phyloP scores from a whole-genome alignment of 192 early-diverging fungal species.

The Geranomyces variabilis region DNA sequence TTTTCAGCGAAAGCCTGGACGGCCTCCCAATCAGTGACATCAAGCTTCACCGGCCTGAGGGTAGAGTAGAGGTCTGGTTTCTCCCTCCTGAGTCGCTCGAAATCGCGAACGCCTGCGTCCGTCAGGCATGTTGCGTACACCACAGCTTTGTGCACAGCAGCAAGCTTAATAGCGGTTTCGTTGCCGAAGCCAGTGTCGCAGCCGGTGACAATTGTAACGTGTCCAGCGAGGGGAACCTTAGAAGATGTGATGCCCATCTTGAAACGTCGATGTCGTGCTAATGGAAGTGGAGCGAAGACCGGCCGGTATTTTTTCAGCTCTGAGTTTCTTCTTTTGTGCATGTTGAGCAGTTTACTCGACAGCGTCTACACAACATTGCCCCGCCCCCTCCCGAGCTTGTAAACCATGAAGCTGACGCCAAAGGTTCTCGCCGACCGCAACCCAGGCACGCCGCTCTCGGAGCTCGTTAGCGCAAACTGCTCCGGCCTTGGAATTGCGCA shows the following conservation, averaged over 20 bases:
- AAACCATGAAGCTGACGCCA: conserved; percentile 41
- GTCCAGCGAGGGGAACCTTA: conserved; percentile 7
- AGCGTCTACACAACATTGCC: neutral
- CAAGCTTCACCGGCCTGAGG: conserved; percentile 31
- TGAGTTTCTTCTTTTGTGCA: too few relatives aligned
- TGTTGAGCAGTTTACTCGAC: neutral
- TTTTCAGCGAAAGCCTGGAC: conserved; percentile 21
- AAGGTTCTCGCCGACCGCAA: conserved; percentile 31
- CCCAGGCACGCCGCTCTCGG: conserved; percentile 42
- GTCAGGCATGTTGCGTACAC: conserved; percentile 41
- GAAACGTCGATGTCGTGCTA: too few relatives aligned
- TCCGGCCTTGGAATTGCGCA: conserved; percentile 61
- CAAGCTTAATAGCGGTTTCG: conserved; percentile 22
- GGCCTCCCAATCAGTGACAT: conserved; percentile 40
- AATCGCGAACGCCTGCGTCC: conserved; percentile 17
- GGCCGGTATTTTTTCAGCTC: too few relatives aligned
- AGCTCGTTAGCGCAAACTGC: conserved; percentile 58
- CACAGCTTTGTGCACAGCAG: conserved; percentile 15
- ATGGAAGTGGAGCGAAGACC: too few relatives aligned
- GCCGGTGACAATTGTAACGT: conserved; percentile 39
- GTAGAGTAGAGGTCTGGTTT: neutral
- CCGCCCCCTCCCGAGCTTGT: neutral
- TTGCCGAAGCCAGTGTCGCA: conserved; percentile 48
- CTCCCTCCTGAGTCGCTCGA: conserved; percentile 6
- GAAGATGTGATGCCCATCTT: conserved; percentile 13